phyloP scores from a whole-genome alignment of 805 yeast genomes.

The Wickerhamiella alocasiicola region DNA sequence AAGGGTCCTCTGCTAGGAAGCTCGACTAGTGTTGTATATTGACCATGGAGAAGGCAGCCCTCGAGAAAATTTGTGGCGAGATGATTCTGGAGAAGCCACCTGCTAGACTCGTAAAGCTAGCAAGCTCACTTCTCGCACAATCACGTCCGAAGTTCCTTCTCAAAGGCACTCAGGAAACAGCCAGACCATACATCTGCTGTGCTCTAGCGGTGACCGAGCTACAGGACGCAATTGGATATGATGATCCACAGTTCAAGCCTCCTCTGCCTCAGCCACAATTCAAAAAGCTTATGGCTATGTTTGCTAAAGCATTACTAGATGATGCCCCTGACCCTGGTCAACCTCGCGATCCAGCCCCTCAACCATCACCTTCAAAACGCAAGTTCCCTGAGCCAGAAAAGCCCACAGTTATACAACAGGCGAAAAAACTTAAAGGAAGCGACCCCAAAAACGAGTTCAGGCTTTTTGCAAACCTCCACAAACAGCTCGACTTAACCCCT shows the following conservation, averaged over 20 bases:
- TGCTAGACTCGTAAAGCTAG: slow-evolving; percentile 10
- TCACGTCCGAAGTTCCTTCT: slow-evolving; percentile 15
- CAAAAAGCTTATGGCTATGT: slow-evolving; percentile 14
- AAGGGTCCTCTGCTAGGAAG: no score
- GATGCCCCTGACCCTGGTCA: neutral
- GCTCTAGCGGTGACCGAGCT: slow-evolving; percentile 18
- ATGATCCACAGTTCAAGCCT: slow-evolving; percentile 14
- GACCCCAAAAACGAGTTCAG: slow-evolving; percentile 2
- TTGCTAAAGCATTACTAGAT: slow-evolving; percentile 3
- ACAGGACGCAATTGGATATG: slow-evolving; percentile 7
- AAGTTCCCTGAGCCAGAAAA: neutral
- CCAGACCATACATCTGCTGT: slow-evolving; percentile 19
- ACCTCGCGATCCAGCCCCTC: neutral
- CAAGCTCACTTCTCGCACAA: slow-evolving; percentile 13
- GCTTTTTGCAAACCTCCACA: neutral
- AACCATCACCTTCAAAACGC: slow-evolving; percentile 3
- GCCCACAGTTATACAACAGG: slow-evolving; percentile 2
- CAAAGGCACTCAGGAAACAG: slow-evolving; percentile 17
- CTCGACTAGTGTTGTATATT: no score
- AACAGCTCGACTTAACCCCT: neutral
- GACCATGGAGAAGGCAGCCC: slow-evolving; percentile 4
- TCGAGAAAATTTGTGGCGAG: neutral
- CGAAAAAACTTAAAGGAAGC: slow-evolving; percentile 6
- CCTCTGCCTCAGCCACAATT: slow-evolving; percentile 19
- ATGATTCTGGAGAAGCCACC: slow-evolving; percentile 12